Percentiles rank a stretch among this genome's conserved stretches.
Conservation (phyloP, 768 basidiomycete species). For the Butyriboletus loyo region DNA sequence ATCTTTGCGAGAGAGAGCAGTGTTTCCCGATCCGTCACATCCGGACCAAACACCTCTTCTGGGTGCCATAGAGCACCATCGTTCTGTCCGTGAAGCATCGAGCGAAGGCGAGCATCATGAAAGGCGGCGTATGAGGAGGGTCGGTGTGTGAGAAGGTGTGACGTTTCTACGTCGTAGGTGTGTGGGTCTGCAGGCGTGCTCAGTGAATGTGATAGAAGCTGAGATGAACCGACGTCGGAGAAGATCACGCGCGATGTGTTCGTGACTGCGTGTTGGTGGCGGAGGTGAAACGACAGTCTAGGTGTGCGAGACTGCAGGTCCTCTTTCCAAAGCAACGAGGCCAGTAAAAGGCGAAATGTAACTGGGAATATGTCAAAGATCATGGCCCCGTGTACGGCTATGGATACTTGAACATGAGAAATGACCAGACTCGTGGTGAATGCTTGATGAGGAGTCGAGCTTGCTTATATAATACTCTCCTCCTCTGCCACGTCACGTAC, state of each 20-base stretch:
- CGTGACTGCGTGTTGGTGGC: constrained; percentile 60
- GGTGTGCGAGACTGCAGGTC: constrained; percentile 30
- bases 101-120: constrained; percentile 34
- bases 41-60: constrained; percentile 62
- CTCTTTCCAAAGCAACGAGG: constrained; percentile 39
- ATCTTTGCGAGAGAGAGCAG: constrained; percentile 83
- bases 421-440: too few relatives aligned
- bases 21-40: constrained; percentile 68
- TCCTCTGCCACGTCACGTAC: not conserved
- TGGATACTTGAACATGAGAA: not conserved
- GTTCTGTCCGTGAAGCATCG: constrained; percentile 38
- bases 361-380: constrained; percentile 35
- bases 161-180: constrained; percentile 42
- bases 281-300: constrained; percentile 55
- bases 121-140: constrained; percentile 43
- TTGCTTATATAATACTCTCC: constrained; percentile 13
- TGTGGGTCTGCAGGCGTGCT: constrained; percentile 26
- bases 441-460: too few relatives aligned
- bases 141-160: constrained; percentile 39
- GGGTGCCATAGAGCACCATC: constrained; percentile 58
- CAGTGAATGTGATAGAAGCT: constrained; percentile 27
- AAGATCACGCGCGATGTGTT: constrained; percentile 58
- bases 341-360: constrained; percentile 41
- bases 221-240: constrained; percentile 43
- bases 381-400: constrained; percentile 1